Conservation (phyloP, 2,329 filamentous ascomycete genomes). For the Fusarium praegraminearum region DNA sequence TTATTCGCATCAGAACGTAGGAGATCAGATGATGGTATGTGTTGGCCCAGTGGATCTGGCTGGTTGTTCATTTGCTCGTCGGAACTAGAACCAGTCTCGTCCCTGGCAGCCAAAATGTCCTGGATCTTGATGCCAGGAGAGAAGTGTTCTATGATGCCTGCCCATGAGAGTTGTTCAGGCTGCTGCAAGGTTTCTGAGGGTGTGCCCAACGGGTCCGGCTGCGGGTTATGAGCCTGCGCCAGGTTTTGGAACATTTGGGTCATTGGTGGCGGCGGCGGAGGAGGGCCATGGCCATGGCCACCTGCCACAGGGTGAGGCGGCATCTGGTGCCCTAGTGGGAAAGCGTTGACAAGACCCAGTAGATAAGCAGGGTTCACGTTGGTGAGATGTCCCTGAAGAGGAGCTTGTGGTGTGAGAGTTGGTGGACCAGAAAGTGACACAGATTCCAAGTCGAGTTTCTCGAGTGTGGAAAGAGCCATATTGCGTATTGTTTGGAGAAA, state of each 20-base stretch:
- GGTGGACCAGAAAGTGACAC: conserved; percentile 71
- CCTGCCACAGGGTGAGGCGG: background rate
- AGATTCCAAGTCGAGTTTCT: conserved; percentile 69
- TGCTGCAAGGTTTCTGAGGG: conserved; percentile 37
- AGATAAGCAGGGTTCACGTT: conserved; percentile 27
- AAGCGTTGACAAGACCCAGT: conserved; percentile 29
- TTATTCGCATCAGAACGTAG: conserved; percentile 47
- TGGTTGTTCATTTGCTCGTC: conserved; percentile 18
- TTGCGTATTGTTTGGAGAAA: conserved; percentile 63
- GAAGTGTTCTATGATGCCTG: conserved; percentile 58
- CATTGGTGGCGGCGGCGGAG: background rate
- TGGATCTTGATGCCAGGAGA: conserved; percentile 53
- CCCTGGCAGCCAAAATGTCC: conserved; percentile 31
- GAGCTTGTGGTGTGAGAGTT: conserved; percentile 43
- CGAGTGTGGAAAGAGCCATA: conserved; percentile 61
- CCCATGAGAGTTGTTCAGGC: conserved; percentile 55
- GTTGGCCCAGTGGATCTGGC: conserved; percentile 15
- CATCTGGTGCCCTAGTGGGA: conserved; percentile 5
- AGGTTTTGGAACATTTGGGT: conserved; percentile 1
- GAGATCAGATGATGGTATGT: conserved; percentile 42
- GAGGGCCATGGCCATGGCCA: background rate
- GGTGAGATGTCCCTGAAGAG: conserved; percentile 39
- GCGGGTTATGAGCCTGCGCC: conserved; percentile 3
- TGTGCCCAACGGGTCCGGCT: conserved; percentile 3
- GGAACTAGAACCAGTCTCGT: conserved; percentile 3